Evolutionary conservation across 2,329 filamentous ascomycete species (phyloP).

Genomic region (Myriosclerotinia scirpicola): DNA sequence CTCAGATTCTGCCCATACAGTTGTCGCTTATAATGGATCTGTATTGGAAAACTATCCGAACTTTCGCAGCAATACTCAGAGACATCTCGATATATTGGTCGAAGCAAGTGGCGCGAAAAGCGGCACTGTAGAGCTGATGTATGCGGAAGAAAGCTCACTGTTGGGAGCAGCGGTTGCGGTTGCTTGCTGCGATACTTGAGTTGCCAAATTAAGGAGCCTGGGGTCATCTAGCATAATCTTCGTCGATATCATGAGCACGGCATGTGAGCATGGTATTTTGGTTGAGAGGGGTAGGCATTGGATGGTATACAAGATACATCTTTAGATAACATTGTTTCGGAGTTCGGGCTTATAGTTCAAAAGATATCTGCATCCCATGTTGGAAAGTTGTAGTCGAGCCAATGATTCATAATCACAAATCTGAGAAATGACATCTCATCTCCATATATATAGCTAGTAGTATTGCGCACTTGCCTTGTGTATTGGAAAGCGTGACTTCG

Average conservation of each 20-base stretch:
- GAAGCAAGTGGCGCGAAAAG: constrained; percentile 43
- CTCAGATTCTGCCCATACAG: constrained; percentile 47
- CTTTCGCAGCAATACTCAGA: constrained; percentile 63
- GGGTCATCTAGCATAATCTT: neutral
- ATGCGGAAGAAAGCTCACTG: constrained; percentile 72
- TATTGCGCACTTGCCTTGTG: no score
- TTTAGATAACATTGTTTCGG: neutral
- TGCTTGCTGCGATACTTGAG: constrained; percentile 44
- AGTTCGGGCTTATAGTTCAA: neutral
- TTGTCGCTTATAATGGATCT: constrained; percentile 76
- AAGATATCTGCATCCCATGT: neutral
- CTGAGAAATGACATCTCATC: neutral
- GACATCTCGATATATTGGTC: constrained; percentile 61
- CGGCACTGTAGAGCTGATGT: constrained; percentile 60
- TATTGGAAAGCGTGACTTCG: constrained; percentile 3
- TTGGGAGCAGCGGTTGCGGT: constrained; percentile 73
- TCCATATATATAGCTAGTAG: no score
- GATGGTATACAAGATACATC: neutral
- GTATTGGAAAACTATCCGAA: constrained; percentile 76
- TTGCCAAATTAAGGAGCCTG: neutral
- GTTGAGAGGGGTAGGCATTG: neutral
- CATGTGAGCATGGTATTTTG: neutral
- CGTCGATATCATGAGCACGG: neutral
- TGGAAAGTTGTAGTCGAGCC: neutral
- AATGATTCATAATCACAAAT: neutral